Conservation (phyloP, 1,284 basidiomycete genomes). For the Irpex sp. region DNA sequence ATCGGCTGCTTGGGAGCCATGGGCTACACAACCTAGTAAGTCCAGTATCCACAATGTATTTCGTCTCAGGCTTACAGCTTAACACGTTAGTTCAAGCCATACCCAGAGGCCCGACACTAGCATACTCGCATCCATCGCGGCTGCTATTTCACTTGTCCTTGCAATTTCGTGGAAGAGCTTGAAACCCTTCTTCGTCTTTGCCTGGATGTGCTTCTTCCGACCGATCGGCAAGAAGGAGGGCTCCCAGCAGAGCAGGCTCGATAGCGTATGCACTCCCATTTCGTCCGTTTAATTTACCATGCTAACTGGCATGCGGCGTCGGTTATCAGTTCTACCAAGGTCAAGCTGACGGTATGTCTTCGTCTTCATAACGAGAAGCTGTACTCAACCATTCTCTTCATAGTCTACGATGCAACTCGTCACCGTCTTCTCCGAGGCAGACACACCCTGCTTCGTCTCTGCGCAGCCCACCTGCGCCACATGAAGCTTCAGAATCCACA, state of each 20-base stretch:
- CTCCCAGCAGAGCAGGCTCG: conserved; percentile 11
- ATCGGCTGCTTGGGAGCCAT: conserved; percentile 13
- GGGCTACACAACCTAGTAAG: conserved; percentile 12
- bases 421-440: conserved; percentile 61
- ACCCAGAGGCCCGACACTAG: not conserved
- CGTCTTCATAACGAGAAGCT: not conserved
- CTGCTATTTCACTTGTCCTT: conserved; percentile 5
- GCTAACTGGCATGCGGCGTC: not conserved
- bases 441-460: conserved; percentile 67
- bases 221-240: conserved; percentile 14
- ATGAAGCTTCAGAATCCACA: conserved; percentile 38
- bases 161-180: conserved; percentile 9
- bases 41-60: not conserved
- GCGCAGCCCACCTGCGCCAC: conserved; percentile 63
- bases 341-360: conserved; percentile 52
- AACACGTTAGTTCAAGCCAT: not conserved
- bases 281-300: not conserved
- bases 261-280: conserved; percentile 8
- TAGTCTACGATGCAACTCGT: conserved; percentile 59
- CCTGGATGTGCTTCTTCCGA: conserved; percentile 17
- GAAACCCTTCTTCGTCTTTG: conserved; percentile 12
- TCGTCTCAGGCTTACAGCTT: not conserved
- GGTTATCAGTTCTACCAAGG: conserved; percentile 55
- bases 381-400: not conserved
- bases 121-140: conserved; percentile 1